Evolutionary conservation across 1,139 yeast genomes (phyloP).

Genomic region (Taphrina confusa): DNA sequence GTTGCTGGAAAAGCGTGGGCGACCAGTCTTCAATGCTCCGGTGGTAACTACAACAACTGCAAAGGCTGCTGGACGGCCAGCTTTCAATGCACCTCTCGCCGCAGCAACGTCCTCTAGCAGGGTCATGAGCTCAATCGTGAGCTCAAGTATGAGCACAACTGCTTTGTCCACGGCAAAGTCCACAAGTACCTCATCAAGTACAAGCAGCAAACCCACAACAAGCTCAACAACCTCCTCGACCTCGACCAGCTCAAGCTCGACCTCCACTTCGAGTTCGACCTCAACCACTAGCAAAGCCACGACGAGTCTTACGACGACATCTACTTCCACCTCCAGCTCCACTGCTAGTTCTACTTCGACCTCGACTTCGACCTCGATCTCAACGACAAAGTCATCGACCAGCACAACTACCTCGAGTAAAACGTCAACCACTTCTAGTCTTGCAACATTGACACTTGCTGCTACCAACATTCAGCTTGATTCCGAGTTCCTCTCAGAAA

Average conservation of each 20-base stretch:
- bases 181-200: neutral
- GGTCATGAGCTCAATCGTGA: neutral
- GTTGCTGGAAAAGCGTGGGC: slow-evolving; percentile 4
- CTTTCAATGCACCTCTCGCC: neutral
- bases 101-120: neutral
- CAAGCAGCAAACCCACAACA: neutral
- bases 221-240: neutral
- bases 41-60: neutral
- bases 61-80: neutral
- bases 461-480: slow-evolving; percentile 25
- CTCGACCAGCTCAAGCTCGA: neutral
- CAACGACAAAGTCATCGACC: neutral
- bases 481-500: slow-evolving; percentile 34
- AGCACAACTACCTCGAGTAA: slow-evolving; percentile 7
- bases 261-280: slow-evolving; percentile 3
- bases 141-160: neutral
- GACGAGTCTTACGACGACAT: neutral
- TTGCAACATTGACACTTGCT: neutral
- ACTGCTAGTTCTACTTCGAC: neutral
- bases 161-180: neutral
- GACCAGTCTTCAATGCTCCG: neutral
- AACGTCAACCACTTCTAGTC: neutral
- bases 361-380: neutral
- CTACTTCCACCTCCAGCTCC: slow-evolving; percentile 3
- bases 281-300: neutral